These are phyloP conservation scores for Heterobasidion irregulare DNA, from an alignment of 1,284 basidiomycete species.

Conservation along the genomic window DNA sequence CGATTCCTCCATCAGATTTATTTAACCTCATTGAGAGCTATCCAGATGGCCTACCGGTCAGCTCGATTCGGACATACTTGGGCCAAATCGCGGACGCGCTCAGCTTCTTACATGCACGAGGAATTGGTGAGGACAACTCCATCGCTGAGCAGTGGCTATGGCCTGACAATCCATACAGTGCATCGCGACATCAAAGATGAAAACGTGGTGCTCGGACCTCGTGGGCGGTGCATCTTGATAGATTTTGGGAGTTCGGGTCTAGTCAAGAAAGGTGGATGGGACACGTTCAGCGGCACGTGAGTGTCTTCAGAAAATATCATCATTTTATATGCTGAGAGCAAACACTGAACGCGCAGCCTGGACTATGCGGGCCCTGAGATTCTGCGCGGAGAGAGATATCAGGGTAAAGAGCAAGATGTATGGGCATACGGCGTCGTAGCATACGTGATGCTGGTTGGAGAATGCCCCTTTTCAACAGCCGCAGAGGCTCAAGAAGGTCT, in stretches of 20 bases:
- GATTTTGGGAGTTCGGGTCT: slow-evolving; percentile 95
- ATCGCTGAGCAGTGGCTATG: not conserved
- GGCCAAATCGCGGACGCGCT: slow-evolving; percentile 94
- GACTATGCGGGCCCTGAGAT: slow-evolving; percentile 98
- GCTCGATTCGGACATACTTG: slow-evolving; percentile 76
- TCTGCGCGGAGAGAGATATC: slow-evolving; percentile 87
- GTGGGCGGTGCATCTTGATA: slow-evolving; percentile 83
- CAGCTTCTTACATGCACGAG: slow-evolving; percentile 84
- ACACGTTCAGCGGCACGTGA: slow-evolving; percentile 92
- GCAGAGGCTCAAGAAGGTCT: slow-evolving; percentile 79
- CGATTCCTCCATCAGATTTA: slow-evolving; percentile 67
- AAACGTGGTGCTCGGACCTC: slow-evolving; percentile 79
- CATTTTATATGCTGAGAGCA: no score
- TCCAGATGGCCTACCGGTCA: slow-evolving; percentile 77
- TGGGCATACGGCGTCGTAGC: slow-evolving; percentile 99
- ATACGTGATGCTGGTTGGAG: slow-evolving; percentile 92
- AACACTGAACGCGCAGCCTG: slow-evolving; percentile 38
- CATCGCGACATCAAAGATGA: slow-evolving; percentile 99
- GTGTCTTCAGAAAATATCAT: slow-evolving; percentile 22
- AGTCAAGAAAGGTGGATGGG: slow-evolving; percentile 80
- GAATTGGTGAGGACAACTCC: slow-evolving; percentile 53
- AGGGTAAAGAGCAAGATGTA: slow-evolving; percentile 95
- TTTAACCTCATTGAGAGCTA: slow-evolving; percentile 93
- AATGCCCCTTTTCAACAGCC: slow-evolving; percentile 88
- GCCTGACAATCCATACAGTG: slow-evolving; percentile 35